Conservation (phyloP, 2,329 filamentous ascomycete species). For the Keithomyces neogunnii region DNA sequence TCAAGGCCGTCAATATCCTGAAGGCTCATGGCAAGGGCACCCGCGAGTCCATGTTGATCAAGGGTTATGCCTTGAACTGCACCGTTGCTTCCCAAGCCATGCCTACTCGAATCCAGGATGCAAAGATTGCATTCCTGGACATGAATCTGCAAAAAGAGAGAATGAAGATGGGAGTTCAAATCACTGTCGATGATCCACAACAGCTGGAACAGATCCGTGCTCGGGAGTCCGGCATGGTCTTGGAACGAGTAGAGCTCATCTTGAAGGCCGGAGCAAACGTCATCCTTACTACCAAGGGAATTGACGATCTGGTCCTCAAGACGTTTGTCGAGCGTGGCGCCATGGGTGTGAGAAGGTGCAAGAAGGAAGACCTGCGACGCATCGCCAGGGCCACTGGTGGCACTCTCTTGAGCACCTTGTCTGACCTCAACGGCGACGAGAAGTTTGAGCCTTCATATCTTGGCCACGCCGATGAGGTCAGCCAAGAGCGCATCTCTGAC, state of each 20-base stretch:
- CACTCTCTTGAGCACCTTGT: constrained; percentile 84
- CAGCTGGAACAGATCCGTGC: constrained; percentile 96
- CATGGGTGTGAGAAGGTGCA: constrained; percentile 92
- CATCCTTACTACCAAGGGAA: constrained; percentile 93
- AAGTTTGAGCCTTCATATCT: constrained; percentile 87
- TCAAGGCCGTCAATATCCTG: constrained; percentile 97
- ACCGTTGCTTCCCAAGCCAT: constrained; percentile 98
- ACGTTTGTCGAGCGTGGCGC: constrained; percentile 88
- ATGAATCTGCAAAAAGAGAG: constrained; percentile 99
- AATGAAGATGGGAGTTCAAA: constrained; percentile 98
- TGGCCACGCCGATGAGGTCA: constrained; percentile 87
- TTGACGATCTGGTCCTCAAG: constrained; percentile 93
- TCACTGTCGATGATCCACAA: constrained; percentile 93
- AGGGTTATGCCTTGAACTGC: constrained; percentile 97
- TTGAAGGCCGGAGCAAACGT: constrained; percentile 96
- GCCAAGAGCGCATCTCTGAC: constrained; percentile 97
- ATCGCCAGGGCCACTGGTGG: constrained; percentile 96
- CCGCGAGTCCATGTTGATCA: constrained; percentile 80
- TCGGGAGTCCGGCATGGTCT: constrained; percentile 83
- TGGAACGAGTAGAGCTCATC: constrained; percentile 94
- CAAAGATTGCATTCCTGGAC: constrained; percentile 93
- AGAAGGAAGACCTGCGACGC: constrained; percentile 94
- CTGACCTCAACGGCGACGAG: constrained; percentile 95
- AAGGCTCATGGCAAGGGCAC: constrained; percentile 96
- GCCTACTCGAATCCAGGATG: constrained; percentile 84